Evolutionary conservation across 2,329 filamentous ascomycete species (phyloP).

Genomic region (Lachnellula subtilissima): DNA sequence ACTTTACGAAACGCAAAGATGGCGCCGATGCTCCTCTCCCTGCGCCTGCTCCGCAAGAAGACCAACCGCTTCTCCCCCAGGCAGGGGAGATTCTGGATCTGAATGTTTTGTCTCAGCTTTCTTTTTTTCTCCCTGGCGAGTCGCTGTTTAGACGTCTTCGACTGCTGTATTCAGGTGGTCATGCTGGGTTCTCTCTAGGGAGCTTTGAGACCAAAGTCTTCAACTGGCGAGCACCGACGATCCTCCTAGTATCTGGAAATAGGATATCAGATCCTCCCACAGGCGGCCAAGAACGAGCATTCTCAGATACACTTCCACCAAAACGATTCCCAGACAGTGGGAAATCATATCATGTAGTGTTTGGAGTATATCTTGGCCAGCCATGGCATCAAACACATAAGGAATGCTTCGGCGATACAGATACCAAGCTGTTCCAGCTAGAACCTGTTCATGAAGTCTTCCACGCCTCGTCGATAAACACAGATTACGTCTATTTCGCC

Average conservation of each 20-base stretch:
- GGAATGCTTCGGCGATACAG: slow-evolving; percentile 61
- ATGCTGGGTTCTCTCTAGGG: slow-evolving; percentile 71
- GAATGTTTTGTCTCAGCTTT: slow-evolving; percentile 63
- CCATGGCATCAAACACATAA: slow-evolving; percentile 67
- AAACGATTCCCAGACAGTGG: slow-evolving; percentile 53
- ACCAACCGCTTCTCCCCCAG: slow-evolving; percentile 43
- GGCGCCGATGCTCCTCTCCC: slow-evolving; percentile 14
- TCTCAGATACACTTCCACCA: slow-evolving; percentile 58
- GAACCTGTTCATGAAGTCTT: slow-evolving; percentile 70
- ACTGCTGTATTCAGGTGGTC: slow-evolving; percentile 64
- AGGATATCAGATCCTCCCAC: slow-evolving; percentile 47
- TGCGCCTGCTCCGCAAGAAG: slow-evolving; percentile 16
- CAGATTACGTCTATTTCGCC: slow-evolving; percentile 64
- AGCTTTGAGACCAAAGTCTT: slow-evolving; percentile 71
- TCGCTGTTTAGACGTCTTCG: slow-evolving; percentile 62
- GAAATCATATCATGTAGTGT: slow-evolving; percentile 52
- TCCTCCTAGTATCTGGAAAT: slow-evolving; percentile 64
- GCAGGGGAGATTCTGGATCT: slow-evolving; percentile 60
- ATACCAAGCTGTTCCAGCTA: slow-evolving; percentile 66
- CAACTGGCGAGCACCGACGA: slow-evolving; percentile 71
- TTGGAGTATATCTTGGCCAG: slow-evolving; percentile 61
- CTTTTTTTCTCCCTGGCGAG: slow-evolving; percentile 64
- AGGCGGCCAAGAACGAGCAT: slow-evolving; percentile 49
- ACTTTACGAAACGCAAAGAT: slow-evolving; percentile 45
- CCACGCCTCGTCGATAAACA: slow-evolving; percentile 57